These are phyloP conservation scores for Chaetomiaceae sp. DNA, from an alignment of 2,329 filamentous ascomycete genomes.

Conservation along the genomic window DNA sequence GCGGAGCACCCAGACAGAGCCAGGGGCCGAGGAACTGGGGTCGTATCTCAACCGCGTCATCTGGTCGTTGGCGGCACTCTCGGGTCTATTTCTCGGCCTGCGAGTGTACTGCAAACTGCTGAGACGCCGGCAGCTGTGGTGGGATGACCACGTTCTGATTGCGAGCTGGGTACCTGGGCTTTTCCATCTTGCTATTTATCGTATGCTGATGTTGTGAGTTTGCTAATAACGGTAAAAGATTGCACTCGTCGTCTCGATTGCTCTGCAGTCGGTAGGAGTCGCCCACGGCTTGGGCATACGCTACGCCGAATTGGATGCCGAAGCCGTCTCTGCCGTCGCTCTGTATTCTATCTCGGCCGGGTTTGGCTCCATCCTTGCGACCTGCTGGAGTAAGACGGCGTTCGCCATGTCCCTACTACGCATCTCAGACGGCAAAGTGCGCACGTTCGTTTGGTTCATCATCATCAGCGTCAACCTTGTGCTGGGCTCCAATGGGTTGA, in stretches of 20 bases:
- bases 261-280: conserved; percentile 13
- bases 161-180: conserved; percentile 27
- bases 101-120: conserved; percentile 26
- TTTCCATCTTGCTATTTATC: not conserved
- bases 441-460: conserved; percentile 31
- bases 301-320: conserved; percentile 2
- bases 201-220: not conserved
- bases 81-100: conserved; percentile 17
- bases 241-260: conserved; percentile 9
- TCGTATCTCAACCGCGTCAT: conserved; percentile 6
- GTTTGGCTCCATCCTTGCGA: conserved; percentile 21
- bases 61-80: conserved; percentile 15
- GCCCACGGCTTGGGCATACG: conserved; percentile 16
- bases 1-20: not conserved
- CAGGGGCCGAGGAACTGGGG: not conserved
- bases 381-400: conserved; percentile 36
- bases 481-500: conserved; percentile 13
- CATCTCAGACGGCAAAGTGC: conserved; percentile 28
- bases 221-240: not conserved
- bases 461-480: conserved; percentile 30
- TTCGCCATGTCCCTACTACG: conserved; percentile 36
- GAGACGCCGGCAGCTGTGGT: conserved; percentile 27
- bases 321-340: conserved; percentile 2
- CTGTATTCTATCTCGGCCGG: conserved; percentile 18
- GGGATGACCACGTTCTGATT: conserved; percentile 32